A percentile compares a stretch with the other conserved stretches of the same genome.
These are phyloP conservation scores for Eucalyptus cladocalyx DNA, from an alignment of 345 rosid species.

Conservation along the genomic window DNA sequence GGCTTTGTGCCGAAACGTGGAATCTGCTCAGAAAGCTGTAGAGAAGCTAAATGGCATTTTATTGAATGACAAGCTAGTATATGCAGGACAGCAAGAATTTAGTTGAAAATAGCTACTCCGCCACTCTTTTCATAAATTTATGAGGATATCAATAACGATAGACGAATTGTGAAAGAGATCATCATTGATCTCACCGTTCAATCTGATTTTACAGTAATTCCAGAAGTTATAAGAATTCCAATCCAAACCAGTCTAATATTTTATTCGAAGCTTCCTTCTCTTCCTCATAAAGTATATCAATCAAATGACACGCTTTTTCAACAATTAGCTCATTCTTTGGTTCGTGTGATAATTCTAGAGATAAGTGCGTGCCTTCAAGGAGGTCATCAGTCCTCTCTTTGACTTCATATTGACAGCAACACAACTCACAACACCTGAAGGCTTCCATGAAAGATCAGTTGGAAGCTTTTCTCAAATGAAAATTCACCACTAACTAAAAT, in stretches of 20 bases:
- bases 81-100: constrained; percentile 23
- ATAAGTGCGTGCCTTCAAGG: not conserved
- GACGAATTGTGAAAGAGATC: not conserved
- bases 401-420: not conserved
- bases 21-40: constrained; percentile 69
- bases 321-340: not conserved
- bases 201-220: not conserved
- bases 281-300: not conserved
- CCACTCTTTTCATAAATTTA: not conserved
- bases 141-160: not conserved
- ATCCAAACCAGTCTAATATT: not conserved
- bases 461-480: not conserved
- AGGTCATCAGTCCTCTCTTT: not conserved
- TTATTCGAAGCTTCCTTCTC: not conserved
- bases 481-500: not conserved
- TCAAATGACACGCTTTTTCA: not conserved
- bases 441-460: not conserved
- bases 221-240: not conserved
- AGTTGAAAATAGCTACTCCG: not conserved
- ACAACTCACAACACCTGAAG: not conserved
- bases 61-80: constrained; percentile 83
- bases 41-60: constrained; percentile 79
- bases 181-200: not conserved
- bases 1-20: constrained; percentile 84
- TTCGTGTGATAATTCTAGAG: not conserved